These are phyloP conservation scores for Euphrasia arctica DNA, from an alignment of 305 asterid species.

Conservation along the genomic window DNA sequence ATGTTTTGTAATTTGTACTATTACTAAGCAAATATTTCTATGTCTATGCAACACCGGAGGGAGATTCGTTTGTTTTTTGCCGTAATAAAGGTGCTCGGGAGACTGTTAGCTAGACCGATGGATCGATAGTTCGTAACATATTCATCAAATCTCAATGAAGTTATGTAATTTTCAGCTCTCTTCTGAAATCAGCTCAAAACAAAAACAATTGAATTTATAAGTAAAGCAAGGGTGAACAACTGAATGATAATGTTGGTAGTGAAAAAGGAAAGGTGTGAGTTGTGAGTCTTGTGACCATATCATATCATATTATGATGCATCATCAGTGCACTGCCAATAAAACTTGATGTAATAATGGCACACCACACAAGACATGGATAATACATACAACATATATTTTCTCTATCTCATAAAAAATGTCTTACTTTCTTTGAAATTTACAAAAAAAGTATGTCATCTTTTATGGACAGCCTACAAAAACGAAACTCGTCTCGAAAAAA, in stretches of 20 bases:
- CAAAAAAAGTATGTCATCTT: too few species aligned
- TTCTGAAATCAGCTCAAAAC: background rate
- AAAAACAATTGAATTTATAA: background rate
- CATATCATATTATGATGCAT: background rate
- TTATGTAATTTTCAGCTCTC: background rate
- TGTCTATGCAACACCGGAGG: too few species aligned
- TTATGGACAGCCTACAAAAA: too few species aligned
- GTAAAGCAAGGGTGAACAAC: too few species aligned
- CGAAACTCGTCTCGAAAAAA: too few species aligned
- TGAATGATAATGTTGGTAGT: background rate
- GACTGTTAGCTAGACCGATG: too few species aligned
- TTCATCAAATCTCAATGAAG: background rate
- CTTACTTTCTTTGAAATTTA: too few species aligned
- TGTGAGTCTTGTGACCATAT: too few species aligned
- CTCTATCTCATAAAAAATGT: too few species aligned
- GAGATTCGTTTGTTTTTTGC: too few species aligned
- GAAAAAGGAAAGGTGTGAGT: background rate
- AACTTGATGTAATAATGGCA: slow-evolving; percentile 27
- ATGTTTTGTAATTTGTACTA: background rate
- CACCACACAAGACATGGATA: background rate
- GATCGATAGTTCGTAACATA: background rate
- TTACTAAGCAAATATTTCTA: background rate
- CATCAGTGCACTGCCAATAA: slow-evolving; percentile 29
- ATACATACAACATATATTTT: too few species aligned
- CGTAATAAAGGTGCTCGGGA: too few species aligned